Base-by-base conservation (phyloP, 1,139 yeast species). In the Taphrina pruni region DNA sequence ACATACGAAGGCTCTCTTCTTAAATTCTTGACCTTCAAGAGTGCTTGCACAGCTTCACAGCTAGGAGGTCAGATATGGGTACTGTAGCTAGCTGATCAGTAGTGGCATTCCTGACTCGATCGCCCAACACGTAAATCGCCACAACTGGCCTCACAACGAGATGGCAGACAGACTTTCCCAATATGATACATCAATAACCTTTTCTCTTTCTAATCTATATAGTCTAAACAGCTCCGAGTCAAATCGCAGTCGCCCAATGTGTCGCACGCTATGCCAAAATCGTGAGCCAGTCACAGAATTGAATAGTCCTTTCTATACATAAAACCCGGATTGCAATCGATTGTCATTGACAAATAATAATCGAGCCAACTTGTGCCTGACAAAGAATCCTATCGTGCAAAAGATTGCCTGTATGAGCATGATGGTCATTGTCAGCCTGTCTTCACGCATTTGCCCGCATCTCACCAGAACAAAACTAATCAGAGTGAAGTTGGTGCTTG, bases 401-500 rank as follows among this genome's bases (percentile, higher is more conserved):
- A 88, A 78, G 0, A 78, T 70, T 56, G 90, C 84, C 76, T 94
- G 99, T 32, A 86, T 74, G 0, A 75, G 75, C 76, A 94, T 77
- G 35, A 94, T 82, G 5, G 83, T 75, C 39, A 80, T 71, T 72
- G 97, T 89, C 69, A 94, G 81, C 35, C 77, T 80, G 75, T 90
- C 97, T 77, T 94, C 99, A 70, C 94, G 84, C 82, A 89, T 78
- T 1, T 98, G 97, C 0, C 99, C 99, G 65, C 88, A 81, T 88
- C 92, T 86, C 8, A 93, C 97, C 60, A 94, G 81, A 5, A 85
- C 83, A 72, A 94, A 81, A 77, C 93, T 95, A 72, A 94, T 91
- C 65, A 94, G 80, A 4, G 99, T 94, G 85, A 94, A 82, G 76
- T 94, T 94, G 20, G 95, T 87, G 69, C 90, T 86, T 70, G 84